Evolutionary conservation across 495 filamentous ascomycete genomes (phyloP).

Genomic region (Sphaerosporella brunnea): DNA sequence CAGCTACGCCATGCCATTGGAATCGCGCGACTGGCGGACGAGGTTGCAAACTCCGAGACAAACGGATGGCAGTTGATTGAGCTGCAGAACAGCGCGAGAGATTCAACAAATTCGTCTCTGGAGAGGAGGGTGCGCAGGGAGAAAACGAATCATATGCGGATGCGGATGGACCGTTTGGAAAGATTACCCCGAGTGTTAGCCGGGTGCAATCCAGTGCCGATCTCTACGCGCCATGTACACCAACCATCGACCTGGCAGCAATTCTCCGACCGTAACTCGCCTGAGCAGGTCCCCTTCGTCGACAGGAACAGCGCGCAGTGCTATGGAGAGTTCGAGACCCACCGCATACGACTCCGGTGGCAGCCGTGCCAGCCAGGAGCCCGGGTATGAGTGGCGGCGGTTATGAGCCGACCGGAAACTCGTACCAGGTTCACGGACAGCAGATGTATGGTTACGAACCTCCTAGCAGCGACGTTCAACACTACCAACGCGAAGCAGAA

Average conservation of each 20-base stretch:
- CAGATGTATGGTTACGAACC: conserved; percentile 33
- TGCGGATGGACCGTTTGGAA: conserved; percentile 55
- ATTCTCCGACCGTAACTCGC: conserved; percentile 8
- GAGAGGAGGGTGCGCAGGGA: conserved; percentile 56
- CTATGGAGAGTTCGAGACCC: conserved; percentile 5
- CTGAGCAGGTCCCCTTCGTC: conserved; percentile 6
- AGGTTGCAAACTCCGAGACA: conserved; percentile 92
- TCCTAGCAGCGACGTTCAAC: conserved; percentile 32
- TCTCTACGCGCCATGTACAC: conserved; percentile 50
- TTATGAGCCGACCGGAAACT: conserved; percentile 14
- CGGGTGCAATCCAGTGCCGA: conserved; percentile 60
- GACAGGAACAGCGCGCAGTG: conserved; percentile 7
- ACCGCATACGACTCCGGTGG: conserved; percentile 23
- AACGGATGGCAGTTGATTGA: conserved; percentile 93
- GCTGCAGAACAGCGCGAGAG: conserved; percentile 92
- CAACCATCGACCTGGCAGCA: conserved; percentile 2
- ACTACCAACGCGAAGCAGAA: conserved; percentile 29
- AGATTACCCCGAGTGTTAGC: conserved; percentile 63
- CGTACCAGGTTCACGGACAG: conserved; percentile 5
- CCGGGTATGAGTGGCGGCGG: conserved; percentile 5
- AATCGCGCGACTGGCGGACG: conserved; percentile 77
- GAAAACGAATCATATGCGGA: conserved; percentile 38
- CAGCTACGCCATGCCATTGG: conserved; percentile 95
- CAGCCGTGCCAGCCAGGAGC: conserved; percentile 11
- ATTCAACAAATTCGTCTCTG: conserved; percentile 88